These are phyloP conservation scores for Geosmithia flava DNA, from an alignment of 2,329 filamentous ascomycete species.

Conservation along the genomic window DNA sequence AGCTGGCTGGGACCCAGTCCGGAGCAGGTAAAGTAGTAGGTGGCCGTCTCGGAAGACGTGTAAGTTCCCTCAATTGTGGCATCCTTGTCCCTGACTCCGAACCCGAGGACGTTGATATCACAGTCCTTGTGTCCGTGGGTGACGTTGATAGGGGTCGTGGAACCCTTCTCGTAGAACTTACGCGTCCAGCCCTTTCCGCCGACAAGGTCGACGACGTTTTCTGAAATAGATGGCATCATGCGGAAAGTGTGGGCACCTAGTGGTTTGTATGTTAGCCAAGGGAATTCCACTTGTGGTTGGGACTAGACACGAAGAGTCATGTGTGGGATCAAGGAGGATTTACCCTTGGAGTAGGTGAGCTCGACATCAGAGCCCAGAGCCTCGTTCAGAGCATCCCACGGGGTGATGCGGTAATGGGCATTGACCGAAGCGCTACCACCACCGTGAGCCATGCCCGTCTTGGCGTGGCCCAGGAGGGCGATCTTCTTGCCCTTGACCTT, in stretches of 20 bases:
- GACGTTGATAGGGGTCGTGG: slow-evolving; percentile 7
- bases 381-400: slow-evolving; percentile 15
- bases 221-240: not conserved
- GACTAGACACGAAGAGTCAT: no score
- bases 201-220: slow-evolving; percentile 11
- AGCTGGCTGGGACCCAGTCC: slow-evolving; percentile 13
- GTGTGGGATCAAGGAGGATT: not conserved
- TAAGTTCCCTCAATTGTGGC: slow-evolving; percentile 9
- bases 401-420: slow-evolving; percentile 16
- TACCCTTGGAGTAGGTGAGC: slow-evolving; percentile 10
- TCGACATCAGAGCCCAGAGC: slow-evolving; percentile 8
- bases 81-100: slow-evolving; percentile 1
- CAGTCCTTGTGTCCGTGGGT: slow-evolving; percentile 6
- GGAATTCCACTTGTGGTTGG: not conserved
- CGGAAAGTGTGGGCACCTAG: slow-evolving; percentile 5
- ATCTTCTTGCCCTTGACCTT: slow-evolving; percentile 29
- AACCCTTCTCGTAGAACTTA: slow-evolving; percentile 10
- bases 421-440: slow-evolving; percentile 44
- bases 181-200: slow-evolving; percentile 15
- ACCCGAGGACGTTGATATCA: not conserved
- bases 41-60: slow-evolving; percentile 11
- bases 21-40: slow-evolving; percentile 15
- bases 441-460: slow-evolving; percentile 53
- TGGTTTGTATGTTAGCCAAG: not conserved
- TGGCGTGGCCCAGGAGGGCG: slow-evolving; percentile 56